Evolutionary conservation across 2,329 filamentous ascomycete species (phyloP).

Genomic region (Xylariaceae sp.): DNA sequence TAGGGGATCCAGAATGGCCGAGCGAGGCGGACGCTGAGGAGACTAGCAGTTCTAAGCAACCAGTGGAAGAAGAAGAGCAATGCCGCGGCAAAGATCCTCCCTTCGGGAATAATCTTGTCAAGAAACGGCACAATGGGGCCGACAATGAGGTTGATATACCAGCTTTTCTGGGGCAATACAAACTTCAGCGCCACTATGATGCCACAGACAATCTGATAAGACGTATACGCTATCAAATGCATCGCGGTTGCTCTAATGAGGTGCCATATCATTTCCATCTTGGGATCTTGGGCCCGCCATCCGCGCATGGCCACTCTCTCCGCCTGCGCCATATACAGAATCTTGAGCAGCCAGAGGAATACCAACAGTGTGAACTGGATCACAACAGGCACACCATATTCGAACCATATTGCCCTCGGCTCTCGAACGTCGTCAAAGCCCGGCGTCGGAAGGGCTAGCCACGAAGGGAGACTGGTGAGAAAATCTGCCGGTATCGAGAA

Average conservation of each 20-base stretch:
- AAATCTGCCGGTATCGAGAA: constrained; percentile 14
- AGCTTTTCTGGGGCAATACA: not conserved
- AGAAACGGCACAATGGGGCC: constrained; percentile 3
- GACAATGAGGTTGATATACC: constrained; percentile 1
- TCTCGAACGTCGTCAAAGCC: not conserved
- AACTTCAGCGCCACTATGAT: constrained; percentile 3
- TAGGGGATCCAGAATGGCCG: constrained; percentile 29
- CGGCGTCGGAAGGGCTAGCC: constrained; percentile 28
- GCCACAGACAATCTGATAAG: constrained; percentile 35
- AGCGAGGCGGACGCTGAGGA: constrained; percentile 1
- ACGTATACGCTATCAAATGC: constrained; percentile 37
- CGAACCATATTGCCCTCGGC: constrained; percentile 20
- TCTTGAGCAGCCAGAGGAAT: constrained; percentile 29
- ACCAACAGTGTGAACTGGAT: constrained; percentile 32
- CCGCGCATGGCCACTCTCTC: constrained; percentile 29
- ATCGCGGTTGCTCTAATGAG: constrained; percentile 36
- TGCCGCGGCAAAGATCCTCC: constrained; percentile 14
- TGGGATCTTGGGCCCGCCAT: constrained; percentile 14
- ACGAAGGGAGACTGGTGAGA: constrained; percentile 7
- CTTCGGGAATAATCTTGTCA: constrained; percentile 4
- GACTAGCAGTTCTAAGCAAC: constrained; percentile 22
- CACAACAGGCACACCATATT: constrained; percentile 27
- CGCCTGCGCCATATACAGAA: constrained; percentile 31
- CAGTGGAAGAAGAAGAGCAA: constrained; percentile 27
- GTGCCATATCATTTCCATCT: constrained; percentile 22